Conservation (phyloP, 371 early-diverging fungal genomes). For the Mortierella sp. region DNA sequence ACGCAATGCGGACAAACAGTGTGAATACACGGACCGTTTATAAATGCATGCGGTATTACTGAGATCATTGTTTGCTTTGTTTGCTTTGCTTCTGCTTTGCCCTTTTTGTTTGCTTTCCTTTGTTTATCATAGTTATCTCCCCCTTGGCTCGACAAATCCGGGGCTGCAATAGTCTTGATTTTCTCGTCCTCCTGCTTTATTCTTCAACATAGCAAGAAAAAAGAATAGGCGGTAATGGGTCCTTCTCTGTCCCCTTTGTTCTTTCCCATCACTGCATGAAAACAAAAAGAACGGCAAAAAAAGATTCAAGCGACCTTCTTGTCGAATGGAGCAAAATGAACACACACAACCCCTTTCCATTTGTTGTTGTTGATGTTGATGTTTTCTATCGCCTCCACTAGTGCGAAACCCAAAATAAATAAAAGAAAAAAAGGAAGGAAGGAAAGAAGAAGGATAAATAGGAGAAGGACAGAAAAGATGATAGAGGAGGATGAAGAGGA, state of each 20-base stretch:
- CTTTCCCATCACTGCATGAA: background rate
- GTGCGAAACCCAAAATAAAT: conserved; percentile 10
- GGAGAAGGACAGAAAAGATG: background rate
- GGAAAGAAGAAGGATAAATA: background rate
- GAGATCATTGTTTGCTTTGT: background rate
- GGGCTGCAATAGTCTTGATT: background rate
- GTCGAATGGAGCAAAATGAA: background rate
- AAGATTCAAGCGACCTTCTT: background rate
- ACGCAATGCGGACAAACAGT: background rate
- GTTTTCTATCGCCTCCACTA: background rate
- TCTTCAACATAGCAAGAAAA: background rate
- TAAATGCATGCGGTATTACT: conserved; percentile 2
- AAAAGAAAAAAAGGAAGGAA: background rate
- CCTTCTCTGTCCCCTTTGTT: background rate
- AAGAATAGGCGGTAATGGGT: too few species aligned
- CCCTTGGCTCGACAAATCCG: background rate
- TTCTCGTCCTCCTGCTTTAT: background rate
- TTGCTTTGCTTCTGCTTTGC: background rate
- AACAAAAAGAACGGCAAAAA: background rate
- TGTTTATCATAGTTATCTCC: background rate
- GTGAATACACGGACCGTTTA: background rate
- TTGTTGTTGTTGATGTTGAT: background rate
- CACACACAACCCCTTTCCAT: background rate
- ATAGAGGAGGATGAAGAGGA: background rate
- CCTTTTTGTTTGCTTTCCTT: background rate